These are phyloP conservation scores for Annulohypoxylon moriforme DNA, from an alignment of 495 filamentous ascomycete genomes.

Conservation along the genomic window DNA sequence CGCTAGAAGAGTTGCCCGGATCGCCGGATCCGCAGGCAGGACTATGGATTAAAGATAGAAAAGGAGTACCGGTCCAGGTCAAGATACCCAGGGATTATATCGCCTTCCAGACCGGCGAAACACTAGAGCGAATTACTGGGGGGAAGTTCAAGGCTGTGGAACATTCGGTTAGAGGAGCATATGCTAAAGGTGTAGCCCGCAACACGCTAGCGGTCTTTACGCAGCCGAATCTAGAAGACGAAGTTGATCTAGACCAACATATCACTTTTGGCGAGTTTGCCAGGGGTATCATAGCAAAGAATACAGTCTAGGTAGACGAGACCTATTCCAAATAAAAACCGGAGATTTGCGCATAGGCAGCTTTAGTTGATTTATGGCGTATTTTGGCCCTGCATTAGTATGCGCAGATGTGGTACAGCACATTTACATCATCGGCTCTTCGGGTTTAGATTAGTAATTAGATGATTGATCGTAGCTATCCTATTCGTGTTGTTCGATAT, in stretches of 20 bases:
- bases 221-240: slow-evolving; percentile 91
- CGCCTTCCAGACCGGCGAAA: slow-evolving; percentile 95
- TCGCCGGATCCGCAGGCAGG: slow-evolving; percentile 87
- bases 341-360: background rate
- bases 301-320: slow-evolving; percentile 62
- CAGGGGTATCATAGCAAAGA: slow-evolving; percentile 81
- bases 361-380: background rate
- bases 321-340: background rate
- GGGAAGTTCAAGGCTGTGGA: slow-evolving; percentile 94
- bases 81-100: slow-evolving; percentile 90
- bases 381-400: background rate
- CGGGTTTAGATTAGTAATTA: background rate
- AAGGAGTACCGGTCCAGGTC: slow-evolving; percentile 81
- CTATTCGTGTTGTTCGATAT: background rate
- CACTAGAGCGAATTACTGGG: slow-evolving; percentile 85
- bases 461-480: background rate
- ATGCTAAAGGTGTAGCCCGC: slow-evolving; percentile 71
- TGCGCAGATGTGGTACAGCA: background rate
- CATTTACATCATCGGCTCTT: background rate
- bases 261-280: slow-evolving; percentile 90
- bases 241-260: slow-evolving; percentile 77
- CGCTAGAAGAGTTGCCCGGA: slow-evolving; percentile 73
- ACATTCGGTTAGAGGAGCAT: slow-evolving; percentile 86
- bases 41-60: slow-evolving; percentile 89
- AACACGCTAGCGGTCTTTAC: slow-evolving; percentile 98